These are phyloP conservation scores for Acrodontium crateriforme DNA, from an alignment of 2,329 filamentous ascomycete genomes.

Conservation along the genomic window DNA sequence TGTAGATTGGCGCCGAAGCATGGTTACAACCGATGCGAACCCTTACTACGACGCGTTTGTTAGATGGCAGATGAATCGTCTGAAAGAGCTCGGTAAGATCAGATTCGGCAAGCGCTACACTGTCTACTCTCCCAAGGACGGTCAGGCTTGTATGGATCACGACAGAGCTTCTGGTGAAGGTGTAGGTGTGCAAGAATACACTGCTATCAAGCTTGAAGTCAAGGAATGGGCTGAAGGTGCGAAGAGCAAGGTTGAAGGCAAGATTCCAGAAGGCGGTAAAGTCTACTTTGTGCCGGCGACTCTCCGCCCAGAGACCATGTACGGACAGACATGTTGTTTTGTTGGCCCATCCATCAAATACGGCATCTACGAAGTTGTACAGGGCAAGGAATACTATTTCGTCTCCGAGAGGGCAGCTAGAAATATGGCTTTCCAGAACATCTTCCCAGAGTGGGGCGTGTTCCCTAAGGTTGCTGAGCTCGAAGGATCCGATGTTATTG, in stretches of 20 bases:
- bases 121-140: conserved; percentile 81
- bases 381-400: conserved; percentile 59
- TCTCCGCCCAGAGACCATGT: conserved; percentile 94
- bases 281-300: conserved; percentile 89
- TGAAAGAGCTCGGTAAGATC: conserved; percentile 83
- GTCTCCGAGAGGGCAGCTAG: conserved; percentile 69
- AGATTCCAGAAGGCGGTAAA: conserved; percentile 63
- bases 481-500: conserved; percentile 65
- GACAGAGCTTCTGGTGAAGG: conserved; percentile 71
- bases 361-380: conserved; percentile 62
- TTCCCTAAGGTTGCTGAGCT: conserved; percentile 63
- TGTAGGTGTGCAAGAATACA: conserved; percentile 80
- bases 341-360: conserved; percentile 83
- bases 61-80: conserved; percentile 89
- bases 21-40: conserved; percentile 93
- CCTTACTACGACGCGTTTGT: conserved; percentile 94
- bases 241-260: conserved; percentile 56
- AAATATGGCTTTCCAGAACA: conserved; percentile 93
- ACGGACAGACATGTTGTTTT: conserved; percentile 92
- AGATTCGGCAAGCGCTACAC: conserved; percentile 89
- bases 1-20: conserved; percentile 84
- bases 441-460: conserved; percentile 64
- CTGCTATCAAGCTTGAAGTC: conserved; percentile 78
- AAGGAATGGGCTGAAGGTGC: conserved; percentile 76
- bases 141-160: conserved; percentile 78